phyloP scores from a whole-genome alignment of 1,284 basidiomycete genomes.

The Erythrobasidium hasegawianum region DNA sequence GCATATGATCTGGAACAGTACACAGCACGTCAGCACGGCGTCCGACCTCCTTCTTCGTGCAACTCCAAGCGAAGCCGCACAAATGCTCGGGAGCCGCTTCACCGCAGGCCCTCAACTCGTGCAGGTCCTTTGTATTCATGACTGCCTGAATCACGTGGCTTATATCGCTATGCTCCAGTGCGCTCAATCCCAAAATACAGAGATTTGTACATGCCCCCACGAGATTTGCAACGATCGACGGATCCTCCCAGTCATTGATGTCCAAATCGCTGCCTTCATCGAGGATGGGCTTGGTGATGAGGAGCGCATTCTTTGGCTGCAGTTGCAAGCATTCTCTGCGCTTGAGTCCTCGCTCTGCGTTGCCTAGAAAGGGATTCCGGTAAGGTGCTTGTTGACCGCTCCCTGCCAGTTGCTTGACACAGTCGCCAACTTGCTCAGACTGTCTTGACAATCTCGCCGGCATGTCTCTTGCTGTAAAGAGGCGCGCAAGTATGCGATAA shows the following conservation, averaged over 20 bases:
- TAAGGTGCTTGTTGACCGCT: background rate
- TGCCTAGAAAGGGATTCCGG: conserved; percentile 24
- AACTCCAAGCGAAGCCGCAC: background rate
- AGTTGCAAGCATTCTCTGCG: conserved; percentile 2
- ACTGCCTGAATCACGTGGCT: background rate
- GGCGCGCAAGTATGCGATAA: too few species aligned
- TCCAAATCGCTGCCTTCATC: conserved; percentile 22
- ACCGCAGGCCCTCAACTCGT: conserved; percentile 26
- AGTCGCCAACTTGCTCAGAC: too few species aligned
- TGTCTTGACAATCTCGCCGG: too few species aligned
- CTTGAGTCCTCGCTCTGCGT: background rate
- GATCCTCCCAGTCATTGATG: conserved; percentile 14
- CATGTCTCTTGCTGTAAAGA: too few species aligned
- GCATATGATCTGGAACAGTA: conserved; percentile 8
- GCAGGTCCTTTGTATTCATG: background rate
- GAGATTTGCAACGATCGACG: conserved; percentile 6
- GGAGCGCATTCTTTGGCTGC: background rate
- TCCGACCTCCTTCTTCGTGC: too few species aligned
- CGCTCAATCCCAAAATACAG: conserved; percentile 13
- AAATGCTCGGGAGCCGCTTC: too few species aligned
- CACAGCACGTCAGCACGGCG: background rate
- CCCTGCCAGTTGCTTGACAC: too few species aligned
- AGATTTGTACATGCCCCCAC: conserved; percentile 10
- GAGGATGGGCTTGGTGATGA: conserved; percentile 13
- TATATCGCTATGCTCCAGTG: conserved; percentile 2